Percentiles rank a stretch among this genome's conserved stretches.
Conservation (phyloP, 352 stramenopile species). For the Aphanomyces stellatus region DNA sequence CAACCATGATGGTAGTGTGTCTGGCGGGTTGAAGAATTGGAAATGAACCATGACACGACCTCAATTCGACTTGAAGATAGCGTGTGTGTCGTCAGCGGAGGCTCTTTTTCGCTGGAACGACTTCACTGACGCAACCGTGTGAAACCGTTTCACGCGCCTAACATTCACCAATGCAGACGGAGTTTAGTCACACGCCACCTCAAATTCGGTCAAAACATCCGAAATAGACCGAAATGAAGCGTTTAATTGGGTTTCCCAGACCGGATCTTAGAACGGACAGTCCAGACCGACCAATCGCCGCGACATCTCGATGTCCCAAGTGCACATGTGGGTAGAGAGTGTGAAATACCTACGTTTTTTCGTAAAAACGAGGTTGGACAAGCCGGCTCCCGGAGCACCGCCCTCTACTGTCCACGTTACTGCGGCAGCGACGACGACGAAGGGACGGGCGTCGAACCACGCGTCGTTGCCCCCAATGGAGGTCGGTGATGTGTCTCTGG, state of each 20-base stretch:
- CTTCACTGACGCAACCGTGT: neutral
- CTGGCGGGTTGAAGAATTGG: neutral
- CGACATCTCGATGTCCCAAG: neutral
- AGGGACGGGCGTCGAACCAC: no score
- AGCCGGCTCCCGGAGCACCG: neutral
- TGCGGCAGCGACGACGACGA: no score
- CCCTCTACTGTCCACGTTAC: no score
- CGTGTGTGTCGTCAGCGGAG: neutral
- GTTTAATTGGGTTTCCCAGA: no score
- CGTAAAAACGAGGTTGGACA: neutral
- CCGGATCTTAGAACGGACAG: neutral
- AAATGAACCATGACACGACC: neutral
- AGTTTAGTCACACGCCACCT: no score
- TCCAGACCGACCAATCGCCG: neutral
- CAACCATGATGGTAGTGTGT: neutral
- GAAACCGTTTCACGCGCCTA: no score
- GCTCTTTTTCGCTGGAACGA: neutral
- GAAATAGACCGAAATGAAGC: neutral
- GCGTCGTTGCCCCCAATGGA: no score
- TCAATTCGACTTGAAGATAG: neutral
- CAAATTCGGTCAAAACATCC: neutral
- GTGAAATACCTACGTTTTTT: constrained; percentile 3
- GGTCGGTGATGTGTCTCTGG: no score
- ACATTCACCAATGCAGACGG: no score
- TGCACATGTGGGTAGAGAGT: neutral